Percentiles rank a stretch among this genome's conserved stretches.
These are phyloP conservation scores for Populus simonii DNA, from an alignment of 345 rosid species.

Conservation along the genomic window DNA sequence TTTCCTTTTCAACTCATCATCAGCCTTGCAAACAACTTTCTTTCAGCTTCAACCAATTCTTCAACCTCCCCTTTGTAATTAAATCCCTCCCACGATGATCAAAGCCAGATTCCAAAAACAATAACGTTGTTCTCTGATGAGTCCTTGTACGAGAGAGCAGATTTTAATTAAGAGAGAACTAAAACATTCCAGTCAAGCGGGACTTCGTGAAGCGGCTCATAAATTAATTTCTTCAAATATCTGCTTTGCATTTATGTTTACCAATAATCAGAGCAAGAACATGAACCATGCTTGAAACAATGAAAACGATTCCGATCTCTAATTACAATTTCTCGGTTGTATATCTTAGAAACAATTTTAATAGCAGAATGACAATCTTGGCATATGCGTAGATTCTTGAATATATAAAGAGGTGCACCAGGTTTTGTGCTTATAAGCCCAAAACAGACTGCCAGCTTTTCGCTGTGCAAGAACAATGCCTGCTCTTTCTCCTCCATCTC, in stretches of 20 bases:
- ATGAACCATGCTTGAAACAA: slow-evolving; percentile 59
- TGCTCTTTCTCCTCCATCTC: slow-evolving; percentile 72
- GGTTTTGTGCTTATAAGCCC: slow-evolving; percentile 66
- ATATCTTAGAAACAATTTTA: slow-evolving; percentile 54
- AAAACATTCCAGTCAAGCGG: background rate
- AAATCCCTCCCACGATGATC: too few relatives aligned
- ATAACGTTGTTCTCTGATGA: too few relatives aligned
- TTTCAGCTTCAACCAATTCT: too few relatives aligned
- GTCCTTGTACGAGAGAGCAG: too few relatives aligned
- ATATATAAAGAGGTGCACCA: slow-evolving; percentile 44
- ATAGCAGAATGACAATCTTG: slow-evolving; percentile 76
- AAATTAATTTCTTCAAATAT: background rate
- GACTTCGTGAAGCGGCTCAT: background rate
- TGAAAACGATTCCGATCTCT: slow-evolving; percentile 89
- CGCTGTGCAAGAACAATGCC: slow-evolving; percentile 68
- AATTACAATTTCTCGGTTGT: slow-evolving; percentile 55
- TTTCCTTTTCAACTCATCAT: too few relatives aligned
- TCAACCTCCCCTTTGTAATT: too few relatives aligned
- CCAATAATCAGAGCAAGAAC: slow-evolving; percentile 84
- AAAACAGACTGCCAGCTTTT: slow-evolving; percentile 75
- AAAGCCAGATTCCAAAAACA: too few relatives aligned
- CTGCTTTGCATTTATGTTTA: slow-evolving; percentile 25
- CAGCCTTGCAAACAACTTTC: too few relatives aligned
- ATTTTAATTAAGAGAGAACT: background rate
- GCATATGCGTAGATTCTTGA: slow-evolving; percentile 78